phyloP scores from a whole-genome alignment of 139 green algal genomes.

The Chlorella sp. region DNA sequence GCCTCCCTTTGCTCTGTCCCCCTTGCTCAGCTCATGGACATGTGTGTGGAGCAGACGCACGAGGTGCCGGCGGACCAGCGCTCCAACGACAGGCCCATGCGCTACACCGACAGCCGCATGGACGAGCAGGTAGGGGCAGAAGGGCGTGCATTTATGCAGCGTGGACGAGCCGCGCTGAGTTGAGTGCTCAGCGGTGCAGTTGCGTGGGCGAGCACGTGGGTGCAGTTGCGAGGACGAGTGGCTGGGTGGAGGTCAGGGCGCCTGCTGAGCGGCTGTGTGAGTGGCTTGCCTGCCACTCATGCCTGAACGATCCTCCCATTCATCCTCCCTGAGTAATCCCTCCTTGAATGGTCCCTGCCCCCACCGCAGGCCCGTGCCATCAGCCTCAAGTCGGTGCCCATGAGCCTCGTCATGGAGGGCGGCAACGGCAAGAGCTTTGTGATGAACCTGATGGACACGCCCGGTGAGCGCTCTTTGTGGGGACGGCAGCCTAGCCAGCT shows the following conservation, averaged over 20 bases:
- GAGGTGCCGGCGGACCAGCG: constrained; percentile 53
- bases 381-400: constrained; percentile 94
- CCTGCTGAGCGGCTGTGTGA: neutral
- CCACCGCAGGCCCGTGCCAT: constrained; percentile 71
- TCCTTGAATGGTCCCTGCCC: neutral
- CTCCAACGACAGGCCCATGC: constrained; percentile 56
- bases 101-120: constrained; percentile 95
- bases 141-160: neutral
- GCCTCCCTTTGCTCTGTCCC: neutral
- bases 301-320: too few species aligned
- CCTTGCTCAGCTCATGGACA: constrained; percentile 86
- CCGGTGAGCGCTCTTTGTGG: constrained; percentile 46
- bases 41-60: constrained; percentile 97
- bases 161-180: too few species aligned
- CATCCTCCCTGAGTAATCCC: too few species aligned
- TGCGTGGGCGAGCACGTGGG: neutral
- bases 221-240: neutral
- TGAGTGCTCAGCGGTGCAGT: neutral
- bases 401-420: constrained; percentile 89
- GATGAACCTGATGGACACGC: constrained; percentile 93
- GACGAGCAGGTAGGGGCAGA: constrained; percentile 84
- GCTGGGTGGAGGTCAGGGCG: neutral
- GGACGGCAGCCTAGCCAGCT: neutral
- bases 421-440: constrained; percentile 87
- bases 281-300: neutral